Percentiles rank a stretch among this genome's conserved stretches.
Evolutionary conservation across 2,329 filamentous ascomycete species (phyloP).

Genomic region (Fusarium pseudocircinatum): DNA sequence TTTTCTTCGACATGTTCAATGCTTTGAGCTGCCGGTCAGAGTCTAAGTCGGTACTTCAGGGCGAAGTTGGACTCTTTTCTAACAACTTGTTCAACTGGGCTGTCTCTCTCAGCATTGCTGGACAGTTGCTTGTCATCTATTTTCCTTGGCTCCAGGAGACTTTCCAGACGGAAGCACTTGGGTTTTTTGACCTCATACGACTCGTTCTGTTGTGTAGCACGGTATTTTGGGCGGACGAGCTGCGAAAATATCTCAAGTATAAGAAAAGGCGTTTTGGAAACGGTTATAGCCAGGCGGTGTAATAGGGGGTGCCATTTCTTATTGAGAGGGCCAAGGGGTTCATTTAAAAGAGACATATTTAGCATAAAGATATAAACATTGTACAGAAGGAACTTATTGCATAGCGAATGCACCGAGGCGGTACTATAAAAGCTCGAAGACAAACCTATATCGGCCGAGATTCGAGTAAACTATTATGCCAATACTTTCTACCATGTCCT

Average conservation of each 20-base stretch:
- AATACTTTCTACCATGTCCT: neutral
- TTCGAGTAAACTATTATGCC: neutral
- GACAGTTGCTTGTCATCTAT: slow-evolving; percentile 92
- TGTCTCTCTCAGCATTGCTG: slow-evolving; percentile 82
- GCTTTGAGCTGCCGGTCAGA: slow-evolving; percentile 92
- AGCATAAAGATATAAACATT: slow-evolving; percentile 21
- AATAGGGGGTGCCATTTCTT: slow-evolving; percentile 49
- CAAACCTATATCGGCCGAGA: neutral
- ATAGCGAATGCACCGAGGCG: slow-evolving; percentile 12
- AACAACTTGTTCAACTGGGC: slow-evolving; percentile 98
- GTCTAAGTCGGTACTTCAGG: slow-evolving; percentile 85
- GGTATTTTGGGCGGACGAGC: slow-evolving; percentile 96
- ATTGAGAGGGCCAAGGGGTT: neutral
- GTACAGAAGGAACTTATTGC: slow-evolving; percentile 11
- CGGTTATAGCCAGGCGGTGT: slow-evolving; percentile 74
- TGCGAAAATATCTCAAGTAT: slow-evolving; percentile 79
- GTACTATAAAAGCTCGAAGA: neutral
- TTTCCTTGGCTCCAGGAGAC: slow-evolving; percentile 92
- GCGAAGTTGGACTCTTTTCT: slow-evolving; percentile 83
- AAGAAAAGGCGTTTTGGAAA: slow-evolving; percentile 65
- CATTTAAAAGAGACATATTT: slow-evolving; percentile 10
- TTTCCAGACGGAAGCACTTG: slow-evolving; percentile 92
- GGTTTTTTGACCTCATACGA: slow-evolving; percentile 76
- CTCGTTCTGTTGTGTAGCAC: slow-evolving; percentile 82
- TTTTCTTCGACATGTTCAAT: slow-evolving; percentile 99